These are phyloP conservation scores for Dactylellina cionopaga DNA, from an alignment of 2,329 filamentous ascomycete species.

Conservation along the genomic window DNA sequence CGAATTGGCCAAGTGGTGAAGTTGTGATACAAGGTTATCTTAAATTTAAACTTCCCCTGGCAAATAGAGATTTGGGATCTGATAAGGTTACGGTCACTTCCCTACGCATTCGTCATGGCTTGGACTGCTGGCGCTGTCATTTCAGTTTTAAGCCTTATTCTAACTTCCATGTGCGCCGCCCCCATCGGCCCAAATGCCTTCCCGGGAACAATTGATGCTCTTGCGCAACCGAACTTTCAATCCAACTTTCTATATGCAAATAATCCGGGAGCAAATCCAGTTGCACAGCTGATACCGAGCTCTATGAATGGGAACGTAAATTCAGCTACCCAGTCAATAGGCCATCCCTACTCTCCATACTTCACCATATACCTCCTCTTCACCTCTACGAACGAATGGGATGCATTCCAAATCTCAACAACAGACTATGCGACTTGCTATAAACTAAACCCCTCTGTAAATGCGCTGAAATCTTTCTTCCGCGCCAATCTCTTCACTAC, in stretches of 20 bases:
- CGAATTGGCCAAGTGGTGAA: too few species aligned
- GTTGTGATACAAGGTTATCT: slow-evolving; percentile 21
- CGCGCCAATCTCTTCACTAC: not conserved
- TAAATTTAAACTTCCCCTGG: slow-evolving; percentile 5
- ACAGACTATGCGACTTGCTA: slow-evolving; percentile 29
- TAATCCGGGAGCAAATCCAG: not conserved
- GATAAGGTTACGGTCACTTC: slow-evolving; percentile 3
- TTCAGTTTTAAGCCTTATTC: not conserved
- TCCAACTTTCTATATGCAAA: too few species aligned
- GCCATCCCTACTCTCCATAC: slow-evolving; percentile 5
- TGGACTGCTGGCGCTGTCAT: not conserved
- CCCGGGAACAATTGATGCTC: too few species aligned
- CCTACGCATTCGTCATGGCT: slow-evolving; percentile 5
- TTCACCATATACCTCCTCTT: slow-evolving; percentile 16
- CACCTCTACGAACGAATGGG: slow-evolving; percentile 14
- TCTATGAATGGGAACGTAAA: too few species aligned
- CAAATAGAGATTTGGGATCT: not conserved
- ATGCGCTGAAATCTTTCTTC: slow-evolving; percentile 14
- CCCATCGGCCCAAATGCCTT: too few species aligned
- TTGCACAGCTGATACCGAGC: too few species aligned
- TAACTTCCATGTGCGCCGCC: not conserved
- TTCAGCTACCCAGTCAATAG: too few species aligned
- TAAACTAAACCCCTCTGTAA: slow-evolving; percentile 11
- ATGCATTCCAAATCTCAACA: slow-evolving; percentile 23
- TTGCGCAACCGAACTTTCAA: too few species aligned